Percentiles rank a stretch among this genome's conserved stretches.
Conservation (phyloP, 768 basidiomycete genomes). For the Suillus plorans region DNA sequence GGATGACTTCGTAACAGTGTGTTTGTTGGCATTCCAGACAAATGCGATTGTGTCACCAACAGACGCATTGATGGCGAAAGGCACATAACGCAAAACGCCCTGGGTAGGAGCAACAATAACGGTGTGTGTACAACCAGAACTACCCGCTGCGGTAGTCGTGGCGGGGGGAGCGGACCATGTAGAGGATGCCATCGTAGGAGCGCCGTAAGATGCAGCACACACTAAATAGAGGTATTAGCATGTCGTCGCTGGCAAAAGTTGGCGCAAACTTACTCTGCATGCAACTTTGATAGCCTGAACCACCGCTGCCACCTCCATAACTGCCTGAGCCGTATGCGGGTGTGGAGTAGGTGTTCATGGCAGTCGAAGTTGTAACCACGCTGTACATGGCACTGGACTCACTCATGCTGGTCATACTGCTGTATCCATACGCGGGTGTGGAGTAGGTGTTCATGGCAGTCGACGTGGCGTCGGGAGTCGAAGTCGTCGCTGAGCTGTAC, state of each 20-base stretch:
- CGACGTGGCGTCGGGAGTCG: slow-evolving; percentile 11
- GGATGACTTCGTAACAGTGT: slow-evolving; percentile 83
- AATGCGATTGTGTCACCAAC: slow-evolving; percentile 76
- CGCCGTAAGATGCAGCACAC: slow-evolving; percentile 63
- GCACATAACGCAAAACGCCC: slow-evolving; percentile 74
- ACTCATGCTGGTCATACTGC: no score
- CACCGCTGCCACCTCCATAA: slow-evolving; percentile 53
- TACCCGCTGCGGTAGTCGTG: slow-evolving; percentile 27
- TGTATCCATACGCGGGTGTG: no score
- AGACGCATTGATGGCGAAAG: slow-evolving; percentile 73
- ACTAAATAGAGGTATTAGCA: slow-evolving; percentile 37
- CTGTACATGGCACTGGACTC: not conserved
- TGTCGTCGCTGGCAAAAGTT: not conserved
- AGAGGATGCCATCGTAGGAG: slow-evolving; percentile 29
- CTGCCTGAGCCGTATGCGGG: slow-evolving; percentile 64
- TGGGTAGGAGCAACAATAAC: slow-evolving; percentile 77
- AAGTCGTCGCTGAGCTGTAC: not conserved
- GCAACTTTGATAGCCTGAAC: slow-evolving; percentile 56
- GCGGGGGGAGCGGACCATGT: slow-evolving; percentile 18
- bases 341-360: slow-evolving; percentile 33
- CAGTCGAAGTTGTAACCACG: slow-evolving; percentile 7
- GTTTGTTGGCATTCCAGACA: slow-evolving; percentile 76
- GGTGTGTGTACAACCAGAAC: slow-evolving; percentile 62
- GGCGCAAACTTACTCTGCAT: slow-evolving; percentile 56
- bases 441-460: slow-evolving; percentile 32